These are phyloP conservation scores for Eutypa lata DNA, from an alignment of 2,329 filamentous ascomycete species.

Conservation along the genomic window DNA sequence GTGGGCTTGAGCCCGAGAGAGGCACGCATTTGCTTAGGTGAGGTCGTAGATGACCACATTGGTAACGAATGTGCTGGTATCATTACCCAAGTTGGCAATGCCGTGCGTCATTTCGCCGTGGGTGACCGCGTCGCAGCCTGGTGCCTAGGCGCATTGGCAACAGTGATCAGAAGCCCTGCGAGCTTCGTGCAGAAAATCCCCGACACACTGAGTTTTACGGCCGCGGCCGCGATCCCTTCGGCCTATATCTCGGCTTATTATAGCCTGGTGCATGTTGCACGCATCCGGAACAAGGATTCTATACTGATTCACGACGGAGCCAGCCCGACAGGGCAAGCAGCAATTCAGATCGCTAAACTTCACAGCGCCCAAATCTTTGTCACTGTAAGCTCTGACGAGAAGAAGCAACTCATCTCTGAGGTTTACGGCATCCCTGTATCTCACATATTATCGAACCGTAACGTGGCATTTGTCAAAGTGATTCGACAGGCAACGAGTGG, in stretches of 20 bases:
- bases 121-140: conserved; percentile 34
- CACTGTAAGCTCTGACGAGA: conserved; percentile 23
- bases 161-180: conserved; percentile 21
- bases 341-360: conserved; percentile 25
- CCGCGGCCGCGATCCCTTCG: conserved; percentile 22
- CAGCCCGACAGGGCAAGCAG: conserved; percentile 25
- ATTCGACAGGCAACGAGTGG: conserved; percentile 19
- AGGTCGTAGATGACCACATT: conserved; percentile 19
- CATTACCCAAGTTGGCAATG: conserved; percentile 22
- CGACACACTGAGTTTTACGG: conserved; percentile 23
- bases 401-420: conserved; percentile 25
- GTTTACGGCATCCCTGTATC: conserved; percentile 21
- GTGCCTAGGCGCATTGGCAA: conserved; percentile 32
- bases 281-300: conserved; percentile 21
- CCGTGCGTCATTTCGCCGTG: conserved; percentile 20
- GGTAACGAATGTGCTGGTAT: conserved; percentile 26
- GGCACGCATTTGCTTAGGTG: conserved; percentile 23
- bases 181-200: conserved; percentile 26
- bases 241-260: conserved; percentile 25
- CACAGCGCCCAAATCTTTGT: conserved; percentile 24
- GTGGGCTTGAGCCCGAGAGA: conserved; percentile 27
- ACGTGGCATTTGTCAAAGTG: conserved; percentile 20
- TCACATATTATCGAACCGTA: conserved; percentile 26
- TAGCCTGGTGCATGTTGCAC: conserved; percentile 22
- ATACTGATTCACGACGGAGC: conserved; percentile 25